Evolutionary conservation across 352 stramenopile species (phyloP).

Genomic region (Pythium pyrilobum): DNA sequence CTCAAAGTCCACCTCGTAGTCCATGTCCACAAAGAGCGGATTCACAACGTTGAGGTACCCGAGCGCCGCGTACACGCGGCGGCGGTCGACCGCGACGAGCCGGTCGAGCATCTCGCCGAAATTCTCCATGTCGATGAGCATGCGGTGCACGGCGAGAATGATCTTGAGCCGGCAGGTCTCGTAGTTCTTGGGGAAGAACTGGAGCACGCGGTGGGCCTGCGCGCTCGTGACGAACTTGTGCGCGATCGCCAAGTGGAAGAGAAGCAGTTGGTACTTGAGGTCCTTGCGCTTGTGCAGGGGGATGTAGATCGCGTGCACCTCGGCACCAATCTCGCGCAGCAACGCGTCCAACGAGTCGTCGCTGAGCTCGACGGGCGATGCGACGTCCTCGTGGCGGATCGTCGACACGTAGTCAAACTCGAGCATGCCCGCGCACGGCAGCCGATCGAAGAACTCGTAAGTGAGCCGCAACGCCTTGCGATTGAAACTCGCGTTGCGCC

Average conservation of each 20-base stretch:
- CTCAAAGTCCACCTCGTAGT: conserved; percentile 69
- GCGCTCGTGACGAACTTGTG: conserved; percentile 30
- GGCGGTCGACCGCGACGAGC: conserved; percentile 31
- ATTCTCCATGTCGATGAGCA: conserved; percentile 62
- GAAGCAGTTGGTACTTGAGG: conserved; percentile 63
- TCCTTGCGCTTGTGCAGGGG: conserved; percentile 61
- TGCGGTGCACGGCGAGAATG: conserved; percentile 48
- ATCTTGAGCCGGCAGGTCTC: conserved; percentile 47
- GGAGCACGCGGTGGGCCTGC: conserved; percentile 52
- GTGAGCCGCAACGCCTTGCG: conserved; percentile 41
- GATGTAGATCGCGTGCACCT: conserved; percentile 69
- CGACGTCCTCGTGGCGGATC: conserved; percentile 41
- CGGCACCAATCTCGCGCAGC: conserved; percentile 43
- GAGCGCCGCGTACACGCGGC: conserved; percentile 36
- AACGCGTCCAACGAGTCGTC: conserved; percentile 38
- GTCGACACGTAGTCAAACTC: conserved; percentile 71
- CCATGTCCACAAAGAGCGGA: conserved; percentile 56
- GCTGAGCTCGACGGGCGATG: conserved; percentile 15
- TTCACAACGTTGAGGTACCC: conserved; percentile 63
- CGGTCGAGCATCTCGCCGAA: conserved; percentile 55
- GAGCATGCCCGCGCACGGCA: conserved; percentile 46
- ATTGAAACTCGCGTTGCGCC: conserved; percentile 65
- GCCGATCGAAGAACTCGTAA: conserved; percentile 51
- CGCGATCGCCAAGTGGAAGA: conserved; percentile 63
- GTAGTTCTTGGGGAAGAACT: conserved; percentile 71